These are phyloP conservation scores for Psidium friedrichsthalianum DNA, from an alignment of 345 rosid species.

Conservation along the genomic window DNA sequence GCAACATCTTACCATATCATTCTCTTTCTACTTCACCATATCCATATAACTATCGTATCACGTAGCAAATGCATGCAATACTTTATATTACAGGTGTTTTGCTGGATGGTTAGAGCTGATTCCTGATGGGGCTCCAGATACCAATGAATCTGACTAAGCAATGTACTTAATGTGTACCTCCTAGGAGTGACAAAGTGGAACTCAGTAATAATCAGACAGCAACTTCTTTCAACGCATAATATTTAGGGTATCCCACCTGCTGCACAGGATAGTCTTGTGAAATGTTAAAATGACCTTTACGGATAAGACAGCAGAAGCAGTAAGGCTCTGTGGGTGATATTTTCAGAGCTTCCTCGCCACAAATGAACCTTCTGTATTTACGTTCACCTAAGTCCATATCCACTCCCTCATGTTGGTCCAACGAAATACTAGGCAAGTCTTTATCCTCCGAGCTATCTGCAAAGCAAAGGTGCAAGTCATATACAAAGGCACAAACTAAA, in stretches of 20 bases:
- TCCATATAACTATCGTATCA: not conserved
- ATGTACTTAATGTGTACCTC: not conserved
- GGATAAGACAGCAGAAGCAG: slow-evolving; percentile 62
- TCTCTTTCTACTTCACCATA: not conserved
- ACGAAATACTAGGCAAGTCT: slow-evolving; percentile 14
- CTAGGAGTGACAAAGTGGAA: not conserved
- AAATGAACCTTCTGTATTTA: slow-evolving; percentile 38
- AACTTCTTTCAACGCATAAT: not conserved
- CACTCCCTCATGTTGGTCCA: slow-evolving; percentile 18
- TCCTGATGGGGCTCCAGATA: not conserved
- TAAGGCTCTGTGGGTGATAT: slow-evolving; percentile 76
- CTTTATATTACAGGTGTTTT: not conserved
- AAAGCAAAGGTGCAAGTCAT: slow-evolving; percentile 1
- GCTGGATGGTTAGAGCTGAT: not conserved
- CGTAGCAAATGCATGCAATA: not conserved
- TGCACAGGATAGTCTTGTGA: slow-evolving; percentile 69
- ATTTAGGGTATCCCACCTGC: slow-evolving; percentile 34
- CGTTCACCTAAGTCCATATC: slow-evolving; percentile 30
- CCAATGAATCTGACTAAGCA: not conserved
- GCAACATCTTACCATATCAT: not conserved
- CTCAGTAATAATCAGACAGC: not conserved
- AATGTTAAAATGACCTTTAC: slow-evolving; percentile 89
- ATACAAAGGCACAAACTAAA: not conserved
- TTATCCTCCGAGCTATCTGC: slow-evolving; percentile 42
- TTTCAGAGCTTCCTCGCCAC: slow-evolving; percentile 83